Base-by-base conservation (phyloP, 768 basidiomycete genomes). In the Clitopilus passeckerianus region DNA sequence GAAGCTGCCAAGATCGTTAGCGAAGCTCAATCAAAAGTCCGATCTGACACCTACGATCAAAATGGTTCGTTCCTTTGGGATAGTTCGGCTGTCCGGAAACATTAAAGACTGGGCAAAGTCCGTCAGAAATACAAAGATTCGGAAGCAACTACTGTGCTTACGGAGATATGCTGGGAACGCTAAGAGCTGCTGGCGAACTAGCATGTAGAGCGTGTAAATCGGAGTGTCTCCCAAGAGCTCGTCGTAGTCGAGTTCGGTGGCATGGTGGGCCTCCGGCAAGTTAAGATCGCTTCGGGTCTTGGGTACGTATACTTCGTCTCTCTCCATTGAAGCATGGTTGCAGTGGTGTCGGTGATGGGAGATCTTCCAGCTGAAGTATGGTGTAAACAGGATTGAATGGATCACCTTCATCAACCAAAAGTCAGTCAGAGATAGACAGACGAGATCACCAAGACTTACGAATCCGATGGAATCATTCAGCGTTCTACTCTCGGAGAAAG, bases 61-160 rank as follows among this genome's bases (percentile, higher is more conserved):
- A 86, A 63, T 87, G 86, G 62, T 86, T 86, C n/a, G 85, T 85
- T 77, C 81, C 79, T 63, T 80, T 79, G 1, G 84, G 83, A 64
- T 86, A 85, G 24, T 64, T 68, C 65, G 82, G 82, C 63, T 84
- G 85, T 1, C 84, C 83, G 20, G 85, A 86, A 8, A 86, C 84
- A 64, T 87, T 85, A 70, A 76, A 83, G 20, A 85, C 81, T 84
- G 73, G 7, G 18, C 83, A 78, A 72, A 12, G 68, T 69, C 57
- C 64, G 60, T 56, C 70, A 46, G n/a, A 56, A 30, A 3, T 3
- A 27, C 37, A 65, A 54, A 24, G 53, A 30, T 7, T 30, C 41
- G 33, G 30, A 50, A 53, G 53, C 30, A 59, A 52, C 44, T 2
- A 18, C 3, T 15, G 15, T 15, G 10, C 82, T 72, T 61, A 84